Base-by-base conservation (phyloP, 192 early-diverging fungal species). In the Backusella luteola region DNA sequence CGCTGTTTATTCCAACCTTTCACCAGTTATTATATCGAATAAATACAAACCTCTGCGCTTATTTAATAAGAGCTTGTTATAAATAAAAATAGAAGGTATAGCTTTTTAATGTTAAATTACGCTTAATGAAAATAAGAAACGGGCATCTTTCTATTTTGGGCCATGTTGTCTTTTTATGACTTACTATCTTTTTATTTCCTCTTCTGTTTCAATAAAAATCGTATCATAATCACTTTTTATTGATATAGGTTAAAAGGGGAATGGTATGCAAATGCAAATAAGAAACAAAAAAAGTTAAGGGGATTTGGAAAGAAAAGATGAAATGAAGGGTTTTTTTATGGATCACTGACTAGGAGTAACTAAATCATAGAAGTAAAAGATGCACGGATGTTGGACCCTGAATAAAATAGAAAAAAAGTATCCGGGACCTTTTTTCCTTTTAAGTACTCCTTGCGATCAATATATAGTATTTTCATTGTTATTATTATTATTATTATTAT, bases 261-360 rank as follows among this genome's bases (percentile, higher is more conserved):
- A 63, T 12, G 56, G 56, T 63, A 63, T 63, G 56, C 21, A 63
- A 63, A 63, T 63, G 56, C 56, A 63, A 14, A 63, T 63, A 63
- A 63, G 21, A 63, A 63, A 63, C 56, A 63, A 49, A 49, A 49
- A 29, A 63, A 63, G 9, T 12, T 29, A 63, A 29, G 56, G 56
- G 56, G 56, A 3, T 1, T 63, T 63, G 23, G 56, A 63, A 63
- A 63, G 26, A n/a, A 56, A 63, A 63, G 56, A 29, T 63, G 23
- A 63, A 63, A 63, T 63, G 56, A 63, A 63, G 56, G 56, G 1
- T 63, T 63, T 63, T 21, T 56, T 56, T 6, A 63, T 63, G 56
- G 23, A 63, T 63, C 23, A 63, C 3, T 63, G 9, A 9, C 9
- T 29, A 63, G 56, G 56, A 63, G 56, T 26, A 26, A 63, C 21